phyloP scores from a whole-genome alignment of 164 flowering plant genomes.

The Vitis riparia region DNA sequence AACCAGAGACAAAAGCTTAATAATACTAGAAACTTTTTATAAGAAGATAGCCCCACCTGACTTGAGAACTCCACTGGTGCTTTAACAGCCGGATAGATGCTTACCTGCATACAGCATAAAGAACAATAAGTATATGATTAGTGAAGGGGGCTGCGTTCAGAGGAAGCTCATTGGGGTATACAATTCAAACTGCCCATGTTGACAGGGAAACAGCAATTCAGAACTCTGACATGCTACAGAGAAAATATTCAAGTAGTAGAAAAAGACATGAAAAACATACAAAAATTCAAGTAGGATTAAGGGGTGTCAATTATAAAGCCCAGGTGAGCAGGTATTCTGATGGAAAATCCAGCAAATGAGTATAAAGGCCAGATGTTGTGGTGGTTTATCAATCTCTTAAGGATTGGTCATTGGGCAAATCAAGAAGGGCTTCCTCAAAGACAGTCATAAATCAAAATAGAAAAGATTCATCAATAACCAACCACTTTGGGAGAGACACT shows the following conservation, averaged over 20 bases:
- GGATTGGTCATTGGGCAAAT: background rate
- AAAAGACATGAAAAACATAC: no score
- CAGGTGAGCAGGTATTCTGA: no score
- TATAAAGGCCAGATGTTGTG: background rate
- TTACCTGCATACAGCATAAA: slow-evolving; percentile 55
- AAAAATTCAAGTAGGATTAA: no score
- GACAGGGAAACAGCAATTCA: no score
- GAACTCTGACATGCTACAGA: no score
- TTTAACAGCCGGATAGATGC: slow-evolving; percentile 88
- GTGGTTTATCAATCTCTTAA: background rate
- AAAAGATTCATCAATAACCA: background rate
- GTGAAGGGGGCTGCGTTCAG: no score
- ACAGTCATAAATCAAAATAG: background rate
- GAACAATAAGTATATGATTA: background rate
- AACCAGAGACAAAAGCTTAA: background rate
- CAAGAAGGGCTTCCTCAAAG: background rate
- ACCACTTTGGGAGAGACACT: background rate
- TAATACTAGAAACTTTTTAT: background rate
- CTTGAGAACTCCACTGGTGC: slow-evolving; percentile 82
- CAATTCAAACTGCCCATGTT: no score
- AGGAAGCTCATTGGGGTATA: background rate
- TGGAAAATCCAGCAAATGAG: no score
- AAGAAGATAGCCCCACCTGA: slow-evolving; percentile 52
- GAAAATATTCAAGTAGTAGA: no score
- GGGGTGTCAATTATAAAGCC: no score